Conservation (phyloP, 2,329 filamentous ascomycete species). For the Colletotrichum orbiculare region DNA sequence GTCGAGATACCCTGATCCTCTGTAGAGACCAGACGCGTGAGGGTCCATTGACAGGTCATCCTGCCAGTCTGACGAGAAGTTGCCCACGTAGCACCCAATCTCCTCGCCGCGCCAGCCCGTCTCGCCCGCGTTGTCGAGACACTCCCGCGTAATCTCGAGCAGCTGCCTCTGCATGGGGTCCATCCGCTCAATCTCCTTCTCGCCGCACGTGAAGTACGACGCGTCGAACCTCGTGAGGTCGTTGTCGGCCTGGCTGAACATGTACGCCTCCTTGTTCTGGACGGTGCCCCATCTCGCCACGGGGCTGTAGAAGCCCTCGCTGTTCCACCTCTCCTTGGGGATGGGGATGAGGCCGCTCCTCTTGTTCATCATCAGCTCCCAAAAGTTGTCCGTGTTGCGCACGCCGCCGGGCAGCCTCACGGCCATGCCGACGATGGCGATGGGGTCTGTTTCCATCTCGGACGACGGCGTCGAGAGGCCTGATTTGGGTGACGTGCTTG, state of each 20-base stretch:
- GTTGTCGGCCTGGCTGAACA: constrained; percentile 37
- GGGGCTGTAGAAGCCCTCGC: constrained; percentile 39
- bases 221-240: constrained; percentile 44
- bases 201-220: constrained; percentile 45
- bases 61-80: constrained; percentile 44
- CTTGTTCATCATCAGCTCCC: constrained; percentile 46
- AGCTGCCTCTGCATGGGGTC: constrained; percentile 46
- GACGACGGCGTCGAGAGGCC: constrained; percentile 21
- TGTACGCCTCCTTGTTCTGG: constrained; percentile 36
- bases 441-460: constrained; percentile 32
- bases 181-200: constrained; percentile 42
- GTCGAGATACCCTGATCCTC: constrained; percentile 35
- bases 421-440: constrained; percentile 47
- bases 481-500: background rate
- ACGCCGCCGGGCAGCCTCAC: constrained; percentile 46
- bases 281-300: constrained; percentile 30
- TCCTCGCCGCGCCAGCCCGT: constrained; percentile 41
- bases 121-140: constrained; percentile 44
- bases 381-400: constrained; percentile 41
- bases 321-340: constrained; percentile 43
- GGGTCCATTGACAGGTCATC: constrained; percentile 33
- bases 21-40: constrained; percentile 35
- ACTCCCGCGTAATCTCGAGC: constrained; percentile 44
- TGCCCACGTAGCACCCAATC: constrained; percentile 44
- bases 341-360: constrained; percentile 40